Base-by-base conservation (phyloP, 2,329 filamentous ascomycete genomes). In the Alternaria rosae region DNA sequence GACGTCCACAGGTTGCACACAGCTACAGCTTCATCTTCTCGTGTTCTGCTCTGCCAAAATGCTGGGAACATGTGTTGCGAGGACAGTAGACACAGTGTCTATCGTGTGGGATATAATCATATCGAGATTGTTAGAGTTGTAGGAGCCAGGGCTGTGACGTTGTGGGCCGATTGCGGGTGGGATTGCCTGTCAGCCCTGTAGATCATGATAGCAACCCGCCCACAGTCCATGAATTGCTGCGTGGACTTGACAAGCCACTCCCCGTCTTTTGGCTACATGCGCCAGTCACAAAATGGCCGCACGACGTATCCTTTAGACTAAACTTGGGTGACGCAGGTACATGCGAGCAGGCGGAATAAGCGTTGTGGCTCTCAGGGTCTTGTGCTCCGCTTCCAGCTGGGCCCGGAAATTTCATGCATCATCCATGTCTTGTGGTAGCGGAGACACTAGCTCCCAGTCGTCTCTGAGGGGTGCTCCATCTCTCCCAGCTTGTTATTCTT, bases 381-480 rank as follows among this genome's bases (percentile, higher is more conserved):
- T 56, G 54, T 58, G 30, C 47, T 52, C 66, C 57, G 62, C 43
- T 61, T 64, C 48, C 20, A 62, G 57, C 54, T 55, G 62, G 57
- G 68, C 48, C 59, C 65, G 61, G 63, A 59, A 60, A 59, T 26
- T 54, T 64, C 53, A 66, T 60, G 63, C 62, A 67, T 70, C 54
- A 62, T 56, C 64, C 55, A 64, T 66, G 60, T 61, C 53, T 45
- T 35, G 32, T 54, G 42, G 55, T 56, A 50, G 59, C 52, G 59
- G 56, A 61, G 53, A 48, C 56, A 45, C 61, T 57, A 59, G 57
- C 30, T 28, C 47, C 30, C 45, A 62, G 35, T 28, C 42, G 25
- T 41, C 47, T 52, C 43, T 42, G 47, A 23, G 30, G 35, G 53
- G 32, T 44, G 44, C 41, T 20, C 35, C 44, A 25, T 44, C 43